Conservation (phyloP, 2,329 filamentous ascomycete genomes). For the Claviceps paspali region DNA sequence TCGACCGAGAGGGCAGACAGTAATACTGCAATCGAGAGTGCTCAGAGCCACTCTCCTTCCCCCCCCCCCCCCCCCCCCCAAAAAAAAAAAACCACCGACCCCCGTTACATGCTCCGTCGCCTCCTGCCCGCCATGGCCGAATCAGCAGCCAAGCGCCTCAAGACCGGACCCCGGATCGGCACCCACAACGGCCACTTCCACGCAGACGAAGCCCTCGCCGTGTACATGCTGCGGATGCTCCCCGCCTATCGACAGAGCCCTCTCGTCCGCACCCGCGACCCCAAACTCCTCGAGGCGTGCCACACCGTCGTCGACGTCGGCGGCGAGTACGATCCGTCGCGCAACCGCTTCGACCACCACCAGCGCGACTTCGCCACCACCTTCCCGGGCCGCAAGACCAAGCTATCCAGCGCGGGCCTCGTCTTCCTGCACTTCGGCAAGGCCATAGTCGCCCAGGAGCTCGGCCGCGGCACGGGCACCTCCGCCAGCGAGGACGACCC, state of each 20-base stretch:
- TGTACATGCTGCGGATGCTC: conserved; percentile 85
- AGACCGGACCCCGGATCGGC: conserved; percentile 55
- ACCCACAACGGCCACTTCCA: conserved; percentile 99
- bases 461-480: conserved; percentile 12
- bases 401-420: conserved; percentile 83
- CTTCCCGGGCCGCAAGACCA: conserved; percentile 72
- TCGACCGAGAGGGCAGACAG: too few species aligned
- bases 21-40: too few species aligned
- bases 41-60: too few species aligned
- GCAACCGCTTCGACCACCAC: conserved; percentile 88
- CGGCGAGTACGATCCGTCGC: conserved; percentile 68
- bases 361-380: conserved; percentile 78
- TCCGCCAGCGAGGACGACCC: conserved; percentile 40
- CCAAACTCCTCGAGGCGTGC: conserved; percentile 60
- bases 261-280: conserved; percentile 79
- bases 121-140: conserved; percentile 32
- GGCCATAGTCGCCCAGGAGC: conserved; percentile 53
- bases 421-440: conserved; percentile 94
- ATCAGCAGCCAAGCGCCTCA: conserved; percentile 66
- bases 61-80: background rate
- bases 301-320: conserved; percentile 98
- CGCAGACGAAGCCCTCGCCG: conserved; percentile 91
- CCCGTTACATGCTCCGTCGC: conserved; percentile 18
- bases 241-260: conserved; percentile 60
- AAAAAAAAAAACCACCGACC: too few species aligned